A percentile compares a stretch with the other conserved stretches of the same genome.
phyloP scores from a whole-genome alignment of 2,329 filamentous ascomycete genomes.

The Ophiostoma novo-ulmi region DNA sequence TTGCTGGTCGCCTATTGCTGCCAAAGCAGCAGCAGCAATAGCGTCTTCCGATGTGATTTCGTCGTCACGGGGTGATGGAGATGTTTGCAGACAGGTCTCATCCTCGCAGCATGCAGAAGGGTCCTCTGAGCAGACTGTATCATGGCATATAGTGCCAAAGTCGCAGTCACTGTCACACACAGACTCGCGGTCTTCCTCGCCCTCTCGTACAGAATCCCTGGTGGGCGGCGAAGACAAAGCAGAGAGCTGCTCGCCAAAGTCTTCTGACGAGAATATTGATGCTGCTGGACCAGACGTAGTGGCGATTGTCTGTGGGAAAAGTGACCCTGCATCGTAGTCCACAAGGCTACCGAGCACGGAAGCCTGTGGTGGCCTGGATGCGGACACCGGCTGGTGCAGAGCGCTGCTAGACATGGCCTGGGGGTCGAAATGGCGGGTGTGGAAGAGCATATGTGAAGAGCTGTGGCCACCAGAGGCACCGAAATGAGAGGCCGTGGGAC shows the following conservation, averaged over 20 bases:
- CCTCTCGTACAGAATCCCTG: neutral
- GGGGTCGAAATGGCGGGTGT: constrained; percentile 25
- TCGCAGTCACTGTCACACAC: constrained; percentile 28
- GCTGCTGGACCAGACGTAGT: constrained; percentile 15
- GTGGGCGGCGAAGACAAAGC: constrained; percentile 24
- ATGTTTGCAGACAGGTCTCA: constrained; percentile 24
- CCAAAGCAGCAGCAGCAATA: constrained; percentile 26
- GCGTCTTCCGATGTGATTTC: constrained; percentile 25
- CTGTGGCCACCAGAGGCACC: constrained; percentile 16
- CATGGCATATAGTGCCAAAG: constrained; percentile 27
- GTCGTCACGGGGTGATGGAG: neutral
- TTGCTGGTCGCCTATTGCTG: constrained; percentile 24
- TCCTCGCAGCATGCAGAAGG: constrained; percentile 28
- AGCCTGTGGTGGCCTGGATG: neutral
- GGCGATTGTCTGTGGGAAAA: constrained; percentile 17
- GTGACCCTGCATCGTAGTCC: constrained; percentile 6
- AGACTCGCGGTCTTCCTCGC: constrained; percentile 23
- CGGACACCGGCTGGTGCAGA: neutral
- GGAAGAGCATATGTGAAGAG: constrained; percentile 26
- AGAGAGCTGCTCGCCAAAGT: constrained; percentile 25
- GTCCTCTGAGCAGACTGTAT: constrained; percentile 26
- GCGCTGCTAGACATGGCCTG: constrained; percentile 6
- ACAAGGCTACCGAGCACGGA: neutral
- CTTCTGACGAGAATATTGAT: constrained; percentile 14
- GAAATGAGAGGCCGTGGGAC: constrained; percentile 20